A percentile compares a stretch with the other conserved stretches of the same genome.
Conservation (phyloP, 805 yeast species). For the Cyberlindnera amylophila region DNA sequence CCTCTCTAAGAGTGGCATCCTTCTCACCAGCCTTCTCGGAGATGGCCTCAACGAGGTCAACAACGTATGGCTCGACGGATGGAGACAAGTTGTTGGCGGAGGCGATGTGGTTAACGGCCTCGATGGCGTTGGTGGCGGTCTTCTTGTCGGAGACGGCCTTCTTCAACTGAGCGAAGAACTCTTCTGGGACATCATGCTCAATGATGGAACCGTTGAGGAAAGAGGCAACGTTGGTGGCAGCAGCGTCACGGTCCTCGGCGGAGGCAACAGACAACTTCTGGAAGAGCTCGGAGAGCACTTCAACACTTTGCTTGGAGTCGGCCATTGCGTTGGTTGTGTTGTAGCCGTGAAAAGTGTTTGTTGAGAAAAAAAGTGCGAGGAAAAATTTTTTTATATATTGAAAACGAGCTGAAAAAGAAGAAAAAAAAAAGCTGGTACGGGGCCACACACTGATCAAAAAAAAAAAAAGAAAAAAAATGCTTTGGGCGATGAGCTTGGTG, state of each 20-base stretch:
- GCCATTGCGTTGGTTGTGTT: conserved; percentile 32
- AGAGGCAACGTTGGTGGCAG: conserved; percentile 85
- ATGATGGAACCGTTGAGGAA: conserved; percentile 95
- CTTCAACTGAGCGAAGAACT: conserved; percentile 75
- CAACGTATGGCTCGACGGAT: conserved; percentile 93
- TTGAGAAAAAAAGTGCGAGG: conserved; percentile 12
- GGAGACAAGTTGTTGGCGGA: conserved; percentile 74
- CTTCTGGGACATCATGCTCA: conserved; percentile 96
- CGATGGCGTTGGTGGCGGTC: conserved; percentile 75
- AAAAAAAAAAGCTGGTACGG: no score
- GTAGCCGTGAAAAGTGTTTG: background rate
- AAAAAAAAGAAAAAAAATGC: no score
- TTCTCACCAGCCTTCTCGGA: conserved; percentile 87
- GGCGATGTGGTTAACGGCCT: conserved; percentile 83
- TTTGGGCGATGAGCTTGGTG: no score
- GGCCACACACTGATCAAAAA: no score
- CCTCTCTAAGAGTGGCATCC: conserved; percentile 66
- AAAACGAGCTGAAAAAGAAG: background rate
- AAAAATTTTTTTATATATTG: conserved; percentile 20
- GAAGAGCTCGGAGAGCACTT: conserved; percentile 92
- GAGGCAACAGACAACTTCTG: conserved; percentile 87
- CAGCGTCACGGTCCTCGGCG: conserved; percentile 75
- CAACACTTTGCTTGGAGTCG: conserved; percentile 45
- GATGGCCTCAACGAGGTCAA: conserved; percentile 67
- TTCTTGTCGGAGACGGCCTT: conserved; percentile 80